These are phyloP conservation scores for Plenodomus biglobosus DNA, from an alignment of 2,329 filamentous ascomycete genomes.

Conservation along the genomic window DNA sequence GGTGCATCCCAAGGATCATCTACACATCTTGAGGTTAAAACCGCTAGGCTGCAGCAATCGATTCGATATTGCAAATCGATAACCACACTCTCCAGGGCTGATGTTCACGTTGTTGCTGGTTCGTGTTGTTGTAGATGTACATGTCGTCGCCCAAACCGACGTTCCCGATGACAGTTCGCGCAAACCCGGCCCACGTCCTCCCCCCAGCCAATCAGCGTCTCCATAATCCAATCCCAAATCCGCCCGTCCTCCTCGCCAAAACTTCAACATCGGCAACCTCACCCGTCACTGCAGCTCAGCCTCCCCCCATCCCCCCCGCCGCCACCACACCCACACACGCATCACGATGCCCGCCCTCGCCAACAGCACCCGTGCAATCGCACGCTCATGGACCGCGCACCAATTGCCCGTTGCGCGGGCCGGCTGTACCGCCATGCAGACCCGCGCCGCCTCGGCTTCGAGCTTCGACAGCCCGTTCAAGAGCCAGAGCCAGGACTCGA, in stretches of 20 bases:
- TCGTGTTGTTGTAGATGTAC: too few relatives aligned
- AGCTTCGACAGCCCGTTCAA: conserved; percentile 60
- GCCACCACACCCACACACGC: conserved; percentile 31
- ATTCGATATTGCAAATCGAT: too few relatives aligned
- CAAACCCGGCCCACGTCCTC: not conserved
- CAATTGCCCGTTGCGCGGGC: conserved; percentile 51
- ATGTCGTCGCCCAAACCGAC: conserved; percentile 14
- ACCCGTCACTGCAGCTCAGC: conserved; percentile 17
- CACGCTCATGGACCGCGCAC: conserved; percentile 51
- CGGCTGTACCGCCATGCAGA: conserved; percentile 49
- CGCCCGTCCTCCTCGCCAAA: conserved; percentile 15
- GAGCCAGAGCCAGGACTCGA: conserved; percentile 48
- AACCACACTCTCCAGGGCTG: not conserved
- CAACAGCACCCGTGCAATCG: conserved; percentile 50
- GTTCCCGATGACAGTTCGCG: conserved; percentile 1
- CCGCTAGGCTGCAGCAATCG: too few relatives aligned
- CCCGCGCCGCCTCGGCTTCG: conserved; percentile 48
- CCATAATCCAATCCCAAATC: conserved; percentile 4
- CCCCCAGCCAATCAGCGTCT: conserved; percentile 22
- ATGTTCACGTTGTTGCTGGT: conserved; percentile 5
- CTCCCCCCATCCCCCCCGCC: conserved; percentile 23
- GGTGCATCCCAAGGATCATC: too few relatives aligned
- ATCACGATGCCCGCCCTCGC: conserved; percentile 54
- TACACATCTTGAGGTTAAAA: too few relatives aligned
- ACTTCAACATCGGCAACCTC: conserved; percentile 23